phyloP scores from a whole-genome alignment of 2,329 filamentous ascomycete species.

The Alternaria ventricosa region DNA sequence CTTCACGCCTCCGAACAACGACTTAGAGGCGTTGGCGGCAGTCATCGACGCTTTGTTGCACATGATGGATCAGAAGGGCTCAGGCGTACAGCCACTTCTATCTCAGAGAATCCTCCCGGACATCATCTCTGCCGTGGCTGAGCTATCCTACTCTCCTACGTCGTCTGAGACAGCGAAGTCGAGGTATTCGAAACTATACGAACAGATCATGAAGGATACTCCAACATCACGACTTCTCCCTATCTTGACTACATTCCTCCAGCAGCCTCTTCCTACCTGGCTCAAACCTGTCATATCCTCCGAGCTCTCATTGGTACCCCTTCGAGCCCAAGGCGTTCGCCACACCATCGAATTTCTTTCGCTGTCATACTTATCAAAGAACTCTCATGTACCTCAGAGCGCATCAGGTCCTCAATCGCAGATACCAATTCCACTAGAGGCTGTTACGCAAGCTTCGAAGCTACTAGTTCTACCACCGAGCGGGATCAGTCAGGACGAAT shows the following conservation, averaged over 20 bases:
- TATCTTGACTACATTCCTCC: conserved; percentile 67
- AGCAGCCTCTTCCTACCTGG: conserved; percentile 67
- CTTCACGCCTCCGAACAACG: conserved; percentile 10
- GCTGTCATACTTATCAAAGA: conserved; percentile 64
- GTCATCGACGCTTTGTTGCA: conserved; percentile 26
- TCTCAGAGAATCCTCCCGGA: conserved; percentile 45
- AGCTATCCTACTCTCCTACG: conserved; percentile 44
- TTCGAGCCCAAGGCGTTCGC: conserved; percentile 68
- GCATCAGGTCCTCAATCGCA: conserved; percentile 42
- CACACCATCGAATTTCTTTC: conserved; percentile 75
- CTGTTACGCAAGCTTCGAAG: conserved; percentile 67
- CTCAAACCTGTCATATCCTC: conserved; percentile 64
- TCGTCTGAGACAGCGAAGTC: conserved; percentile 9
- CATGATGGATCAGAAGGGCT: conserved; percentile 34
- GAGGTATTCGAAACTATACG: conserved; percentile 27
- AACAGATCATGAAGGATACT: conserved; percentile 32
- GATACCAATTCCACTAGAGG: conserved; percentile 71
- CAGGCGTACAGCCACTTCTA: conserved; percentile 46
- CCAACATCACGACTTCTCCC: conserved; percentile 65
- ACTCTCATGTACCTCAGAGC: conserved; percentile 52
- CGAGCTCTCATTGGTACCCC: conserved; percentile 65
- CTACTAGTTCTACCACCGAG: conserved; percentile 67
- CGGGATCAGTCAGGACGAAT: conserved; percentile 61
- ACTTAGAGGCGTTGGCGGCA: conserved; percentile 21
- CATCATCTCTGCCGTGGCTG: conserved; percentile 42